These are phyloP conservation scores for Orbilia oligospora DNA, from an alignment of 2,329 filamentous ascomycete species.

Conservation along the genomic window DNA sequence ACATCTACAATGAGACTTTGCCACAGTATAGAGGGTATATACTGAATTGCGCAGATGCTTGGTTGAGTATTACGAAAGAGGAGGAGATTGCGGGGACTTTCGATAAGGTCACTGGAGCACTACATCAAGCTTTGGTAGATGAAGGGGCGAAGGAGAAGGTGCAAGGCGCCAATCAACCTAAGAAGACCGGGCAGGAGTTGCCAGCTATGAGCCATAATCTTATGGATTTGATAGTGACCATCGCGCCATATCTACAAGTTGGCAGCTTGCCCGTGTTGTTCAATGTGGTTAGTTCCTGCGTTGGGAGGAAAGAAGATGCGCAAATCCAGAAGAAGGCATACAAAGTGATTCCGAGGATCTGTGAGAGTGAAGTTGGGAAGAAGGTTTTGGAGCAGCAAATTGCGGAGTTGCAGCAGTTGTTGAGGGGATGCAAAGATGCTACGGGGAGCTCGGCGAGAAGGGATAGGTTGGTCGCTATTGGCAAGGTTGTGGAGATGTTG, in stretches of 20 bases:
- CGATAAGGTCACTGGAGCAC: constrained; percentile 84
- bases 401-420: constrained; percentile 82
- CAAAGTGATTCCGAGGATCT: constrained; percentile 93
- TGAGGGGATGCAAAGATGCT: constrained; percentile 84
- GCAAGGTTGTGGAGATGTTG: constrained; percentile 83
- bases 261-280: constrained; percentile 89
- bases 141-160: constrained; percentile 69
- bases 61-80: constrained; percentile 86
- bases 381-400: constrained; percentile 82
- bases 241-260: constrained; percentile 90
- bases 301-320: constrained; percentile 85
- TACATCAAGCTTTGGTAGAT: constrained; percentile 78
- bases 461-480: constrained; percentile 86
- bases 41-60: constrained; percentile 93
- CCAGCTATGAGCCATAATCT: constrained; percentile 94
- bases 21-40: constrained; percentile 93
- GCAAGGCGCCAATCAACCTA: constrained; percentile 68
- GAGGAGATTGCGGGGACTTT: constrained; percentile 89
- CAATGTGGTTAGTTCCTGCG: constrained; percentile 84
- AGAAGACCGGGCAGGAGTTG: constrained; percentile 77
- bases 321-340: constrained; percentile 99
- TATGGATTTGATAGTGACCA: constrained; percentile 96
- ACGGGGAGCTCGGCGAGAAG: constrained; percentile 87
- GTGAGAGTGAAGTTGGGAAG: constrained; percentile 82
- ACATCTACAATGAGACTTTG: constrained; percentile 96